phyloP scores from a whole-genome alignment of 2,329 filamentous ascomycete species.

The Talaromyces sp. region DNA sequence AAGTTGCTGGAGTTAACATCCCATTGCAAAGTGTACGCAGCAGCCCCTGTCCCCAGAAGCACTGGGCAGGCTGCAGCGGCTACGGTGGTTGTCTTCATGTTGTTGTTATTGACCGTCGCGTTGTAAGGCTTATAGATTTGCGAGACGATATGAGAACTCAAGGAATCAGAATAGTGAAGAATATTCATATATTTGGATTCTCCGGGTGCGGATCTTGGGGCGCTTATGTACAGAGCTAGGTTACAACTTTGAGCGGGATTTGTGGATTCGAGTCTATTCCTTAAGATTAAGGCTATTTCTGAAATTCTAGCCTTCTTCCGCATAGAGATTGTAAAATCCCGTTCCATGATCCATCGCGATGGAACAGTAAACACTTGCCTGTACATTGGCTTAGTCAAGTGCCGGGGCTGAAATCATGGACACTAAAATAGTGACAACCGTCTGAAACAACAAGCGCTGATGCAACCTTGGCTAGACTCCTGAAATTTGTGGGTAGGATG shows the following conservation, averaged over 20 bases:
- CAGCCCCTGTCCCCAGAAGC: slow-evolving; percentile 3
- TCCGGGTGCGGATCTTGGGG: background rate
- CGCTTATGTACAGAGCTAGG: background rate
- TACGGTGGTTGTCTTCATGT: background rate
- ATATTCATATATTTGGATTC: too few species aligned
- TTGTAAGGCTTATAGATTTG: background rate
- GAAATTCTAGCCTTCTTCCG: background rate
- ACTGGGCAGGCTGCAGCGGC: background rate
- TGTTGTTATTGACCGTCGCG: background rate
- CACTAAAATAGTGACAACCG: background rate
- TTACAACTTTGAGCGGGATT: background rate
- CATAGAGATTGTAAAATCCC: background rate
- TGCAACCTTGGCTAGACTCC: background rate
- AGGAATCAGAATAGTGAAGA: background rate
- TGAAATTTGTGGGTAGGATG: background rate
- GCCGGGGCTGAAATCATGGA: background rate
- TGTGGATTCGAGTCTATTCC: background rate
- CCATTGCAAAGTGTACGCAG: slow-evolving; percentile 5
- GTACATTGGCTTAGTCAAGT: background rate
- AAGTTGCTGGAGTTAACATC: slow-evolving; percentile 16
- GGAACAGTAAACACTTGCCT: background rate
- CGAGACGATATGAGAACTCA: too few species aligned
- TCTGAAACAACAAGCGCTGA: background rate
- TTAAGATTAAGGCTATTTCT: background rate
- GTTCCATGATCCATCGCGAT: background rate